Evolutionary conservation across 2,329 filamentous ascomycete genomes (phyloP).

Genomic region (Lasiodiplodia sp.): DNA sequence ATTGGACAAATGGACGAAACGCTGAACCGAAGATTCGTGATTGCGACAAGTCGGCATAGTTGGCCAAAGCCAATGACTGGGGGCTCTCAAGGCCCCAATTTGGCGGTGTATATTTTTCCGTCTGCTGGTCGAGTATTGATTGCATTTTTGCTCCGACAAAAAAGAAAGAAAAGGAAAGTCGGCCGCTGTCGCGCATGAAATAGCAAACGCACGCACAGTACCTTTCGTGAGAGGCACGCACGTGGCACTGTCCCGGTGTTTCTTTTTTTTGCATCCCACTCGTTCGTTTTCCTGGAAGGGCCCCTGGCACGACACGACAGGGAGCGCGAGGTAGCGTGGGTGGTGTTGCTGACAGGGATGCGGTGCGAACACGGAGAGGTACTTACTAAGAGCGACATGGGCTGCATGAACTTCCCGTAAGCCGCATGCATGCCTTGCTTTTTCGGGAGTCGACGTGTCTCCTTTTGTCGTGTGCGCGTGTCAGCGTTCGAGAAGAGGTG

Average conservation of each 20-base stretch:
- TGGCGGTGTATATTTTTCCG: neutral
- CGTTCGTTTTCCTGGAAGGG: neutral
- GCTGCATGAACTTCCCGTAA: neutral
- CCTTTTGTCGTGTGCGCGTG: neutral
- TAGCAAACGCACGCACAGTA: neutral
- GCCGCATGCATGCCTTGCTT: neutral
- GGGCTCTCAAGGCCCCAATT: neutral
- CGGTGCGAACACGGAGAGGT: neutral
- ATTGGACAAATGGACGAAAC: too few relatives aligned
- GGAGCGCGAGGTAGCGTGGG: neutral
- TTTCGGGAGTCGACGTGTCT: neutral
- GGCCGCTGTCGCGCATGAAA: neutral
- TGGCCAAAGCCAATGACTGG: neutral
- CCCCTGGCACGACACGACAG: neutral
- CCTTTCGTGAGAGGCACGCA: neutral
- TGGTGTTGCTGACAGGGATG: neutral
- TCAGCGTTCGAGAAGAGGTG: neutral
- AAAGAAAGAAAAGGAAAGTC: neutral
- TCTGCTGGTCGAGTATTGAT: neutral
- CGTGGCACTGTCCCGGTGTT: neutral
- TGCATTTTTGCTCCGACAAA: too few relatives aligned
- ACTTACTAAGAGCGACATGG: neutral
- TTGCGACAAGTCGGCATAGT: neutral
- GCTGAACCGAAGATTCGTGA: too few relatives aligned
- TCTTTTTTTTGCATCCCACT: neutral